These are phyloP conservation scores for Neopestalotiopsis sp. DNA, from an alignment of 2,329 filamentous ascomycete species.

Conservation along the genomic window DNA sequence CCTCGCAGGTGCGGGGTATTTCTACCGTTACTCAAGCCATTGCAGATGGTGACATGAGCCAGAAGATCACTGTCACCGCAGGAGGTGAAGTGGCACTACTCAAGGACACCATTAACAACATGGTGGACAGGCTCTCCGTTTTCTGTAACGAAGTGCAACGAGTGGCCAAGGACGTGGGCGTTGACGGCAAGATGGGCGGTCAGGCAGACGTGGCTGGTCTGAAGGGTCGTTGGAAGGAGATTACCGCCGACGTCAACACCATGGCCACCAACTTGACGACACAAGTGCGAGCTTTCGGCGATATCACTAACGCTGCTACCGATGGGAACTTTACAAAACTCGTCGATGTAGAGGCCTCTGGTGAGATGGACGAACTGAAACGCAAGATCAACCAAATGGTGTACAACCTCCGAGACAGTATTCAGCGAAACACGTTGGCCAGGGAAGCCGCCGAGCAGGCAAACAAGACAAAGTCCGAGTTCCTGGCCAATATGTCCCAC, in stretches of 20 bases:
- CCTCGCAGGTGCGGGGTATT: slow-evolving; percentile 83
- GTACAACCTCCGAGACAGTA: slow-evolving; percentile 91
- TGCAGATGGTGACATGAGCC: slow-evolving; percentile 93
- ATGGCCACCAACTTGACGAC: slow-evolving; percentile 85
- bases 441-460: slow-evolving; percentile 95
- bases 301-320: slow-evolving; percentile 97
- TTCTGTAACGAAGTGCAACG: slow-evolving; percentile 97
- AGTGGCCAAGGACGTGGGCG: slow-evolving; percentile 94
- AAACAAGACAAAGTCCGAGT: slow-evolving; percentile 98
- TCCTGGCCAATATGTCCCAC: slow-evolving; percentile 98
- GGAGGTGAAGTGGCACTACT: slow-evolving; percentile 93
- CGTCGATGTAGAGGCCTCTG: slow-evolving; percentile 95
- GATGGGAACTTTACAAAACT: slow-evolving; percentile 97
- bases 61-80: slow-evolving; percentile 93
- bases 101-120: slow-evolving; percentile 98
- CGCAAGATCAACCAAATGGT: slow-evolving; percentile 99
- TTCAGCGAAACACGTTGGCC: slow-evolving; percentile 94
- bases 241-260: slow-evolving; percentile 94
- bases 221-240: slow-evolving; percentile 96
- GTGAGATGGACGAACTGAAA: slow-evolving; percentile 99
- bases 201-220: slow-evolving; percentile 94
- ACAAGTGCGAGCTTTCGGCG: slow-evolving; percentile 95
- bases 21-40: slow-evolving; percentile 95
- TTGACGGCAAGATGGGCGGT: slow-evolving; percentile 97
- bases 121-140: slow-evolving; percentile 93